Percentiles rank a stretch among this genome's conserved stretches.
These are phyloP conservation scores for Leccinum subtestaceum DNA, from an alignment of 768 basidiomycete species.

Conservation along the genomic window DNA sequence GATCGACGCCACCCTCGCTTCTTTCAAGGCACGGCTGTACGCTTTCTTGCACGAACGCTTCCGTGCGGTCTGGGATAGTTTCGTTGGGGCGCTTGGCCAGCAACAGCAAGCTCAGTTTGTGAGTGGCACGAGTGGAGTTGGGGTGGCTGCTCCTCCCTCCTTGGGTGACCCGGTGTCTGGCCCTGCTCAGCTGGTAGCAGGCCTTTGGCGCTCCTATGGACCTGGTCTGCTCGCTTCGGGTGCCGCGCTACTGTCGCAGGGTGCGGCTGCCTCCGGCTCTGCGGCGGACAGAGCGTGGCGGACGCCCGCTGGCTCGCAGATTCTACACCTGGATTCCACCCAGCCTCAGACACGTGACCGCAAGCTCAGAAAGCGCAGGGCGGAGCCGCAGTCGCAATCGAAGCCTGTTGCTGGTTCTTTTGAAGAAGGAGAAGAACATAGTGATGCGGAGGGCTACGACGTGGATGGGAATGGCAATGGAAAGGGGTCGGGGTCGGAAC, in stretches of 20 bases:
- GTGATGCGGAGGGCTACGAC: slow-evolving; percentile 66
- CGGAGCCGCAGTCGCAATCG: slow-evolving; percentile 39
- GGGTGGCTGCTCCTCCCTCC: slow-evolving; percentile 41
- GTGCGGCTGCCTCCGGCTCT: slow-evolving; percentile 40
- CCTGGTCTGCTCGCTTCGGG: slow-evolving; percentile 69
- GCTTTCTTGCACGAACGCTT: slow-evolving; percentile 62
- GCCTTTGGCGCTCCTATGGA: slow-evolving; percentile 78
- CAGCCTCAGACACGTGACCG: slow-evolving; percentile 41
- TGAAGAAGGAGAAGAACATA: slow-evolving; percentile 62
- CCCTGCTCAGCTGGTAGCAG: slow-evolving; percentile 61
- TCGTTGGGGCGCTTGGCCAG: slow-evolving; percentile 49
- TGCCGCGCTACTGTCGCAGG: slow-evolving; percentile 56
- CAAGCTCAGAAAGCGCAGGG: slow-evolving; percentile 47
- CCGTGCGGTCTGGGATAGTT: slow-evolving; percentile 62
- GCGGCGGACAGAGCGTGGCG: slow-evolving; percentile 27
- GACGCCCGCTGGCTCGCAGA: slow-evolving; percentile 31
- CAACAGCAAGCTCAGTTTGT: slow-evolving; percentile 29
- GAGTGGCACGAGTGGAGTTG: slow-evolving; percentile 19
- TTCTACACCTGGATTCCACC: slow-evolving; percentile 21
- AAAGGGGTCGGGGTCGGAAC: slow-evolving; percentile 17
- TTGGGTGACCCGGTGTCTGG: slow-evolving; percentile 56
- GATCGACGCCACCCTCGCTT: slow-evolving; percentile 78
- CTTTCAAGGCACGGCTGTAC: slow-evolving; percentile 57
- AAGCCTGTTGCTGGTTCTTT: slow-evolving; percentile 33
- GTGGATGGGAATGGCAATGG: slow-evolving; percentile 22